Evolutionary conservation across 768 basidiomycete genomes (phyloP).

Genomic region (Stropharia rugosoannulata): DNA sequence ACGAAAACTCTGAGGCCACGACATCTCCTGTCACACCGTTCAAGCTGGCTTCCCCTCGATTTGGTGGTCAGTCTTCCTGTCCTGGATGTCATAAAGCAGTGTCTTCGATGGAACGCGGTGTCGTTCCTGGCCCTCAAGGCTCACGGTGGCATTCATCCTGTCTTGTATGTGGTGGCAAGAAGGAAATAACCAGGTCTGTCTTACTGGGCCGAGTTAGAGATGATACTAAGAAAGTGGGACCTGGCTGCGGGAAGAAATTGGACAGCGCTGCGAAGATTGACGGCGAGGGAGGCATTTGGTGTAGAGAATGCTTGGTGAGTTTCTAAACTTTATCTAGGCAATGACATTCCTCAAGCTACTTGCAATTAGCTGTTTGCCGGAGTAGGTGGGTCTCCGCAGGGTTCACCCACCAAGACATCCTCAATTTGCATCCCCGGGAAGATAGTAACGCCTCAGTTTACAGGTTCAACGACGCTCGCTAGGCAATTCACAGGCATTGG

Average conservation of each 20-base stretch:
- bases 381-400: constrained; percentile 45
- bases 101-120: constrained; percentile 82
- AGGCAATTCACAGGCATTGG: constrained; percentile 71
- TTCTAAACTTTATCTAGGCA: constrained; percentile 1
- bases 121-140: constrained; percentile 82
- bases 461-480: constrained; percentile 71
- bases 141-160: constrained; percentile 79
- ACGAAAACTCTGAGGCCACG: constrained; percentile 24
- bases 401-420: constrained; percentile 53
- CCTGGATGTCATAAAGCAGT: constrained; percentile 76
- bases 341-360: neutral
- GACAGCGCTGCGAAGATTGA: constrained; percentile 83
- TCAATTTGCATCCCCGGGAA: constrained; percentile 36
- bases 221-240: constrained; percentile 52
- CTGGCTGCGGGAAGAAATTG: constrained; percentile 81
- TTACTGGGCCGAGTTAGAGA: constrained; percentile 39
- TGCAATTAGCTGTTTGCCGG: constrained; percentile 52
- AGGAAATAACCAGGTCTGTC: constrained; percentile 33
- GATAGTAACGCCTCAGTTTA: constrained; percentile 51
- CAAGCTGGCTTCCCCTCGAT: constrained; percentile 45
- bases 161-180: constrained; percentile 81
- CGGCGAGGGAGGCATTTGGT: constrained; percentile 72
- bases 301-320: constrained; percentile 79
- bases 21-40: constrained; percentile 16
- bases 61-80: constrained; percentile 61